Base-by-base conservation (phyloP, 306 rosid genomes). In the Heteromeles arbutifolia region DNA sequence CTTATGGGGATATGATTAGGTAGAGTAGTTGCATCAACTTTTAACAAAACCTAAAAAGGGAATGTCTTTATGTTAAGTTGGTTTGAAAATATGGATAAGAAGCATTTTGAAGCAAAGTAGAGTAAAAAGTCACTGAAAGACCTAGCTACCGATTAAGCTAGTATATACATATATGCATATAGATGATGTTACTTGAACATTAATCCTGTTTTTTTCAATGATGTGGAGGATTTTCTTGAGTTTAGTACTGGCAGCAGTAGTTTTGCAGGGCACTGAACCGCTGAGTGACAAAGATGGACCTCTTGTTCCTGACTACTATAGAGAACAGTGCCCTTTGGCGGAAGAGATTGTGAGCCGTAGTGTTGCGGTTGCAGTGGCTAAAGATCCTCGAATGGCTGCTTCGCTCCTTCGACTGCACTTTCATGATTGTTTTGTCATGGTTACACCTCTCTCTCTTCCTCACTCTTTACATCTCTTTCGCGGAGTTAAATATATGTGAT, bases 361-460 rank as follows among this genome's bases (percentile, higher is more conserved):
- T 24, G 87, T 94, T 8, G 86, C 83, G 77, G 84, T 74, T 74
- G 95, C 87, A 3, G 82, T 87, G 57, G 34, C 72, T 24, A 94
- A 73, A 85, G 90, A 94, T 72, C 97, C 95, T 45, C 90, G 95
- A 65, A 80, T 91, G 86, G 98, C 96, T 50, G 98, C 95, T 15
- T 90, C 97, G 0, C 78, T 94, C 71, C 98, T 94, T 44, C 97
- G 97, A 73, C 76, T 94, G 74, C 98, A 94, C 80, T 94, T 94
- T 57, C 98, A 94, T 22, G 97, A 94, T 88, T 94, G 98, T 48
- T 94, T 94, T 73, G 97, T 92, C 74, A 65, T 87, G 96, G 97
- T 91, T 9, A n/a, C 6, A 3, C 45, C 18, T 65, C 50, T 58
- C 73, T 44, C 53, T 45, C 65, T 31, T 17, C 28, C 41, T 8